Evolutionary conservation across 768 basidiomycete species (phyloP), one percentile per base, ranked within the genome.

Genomic region (Tubosaeta brunneosetosa): DNA sequence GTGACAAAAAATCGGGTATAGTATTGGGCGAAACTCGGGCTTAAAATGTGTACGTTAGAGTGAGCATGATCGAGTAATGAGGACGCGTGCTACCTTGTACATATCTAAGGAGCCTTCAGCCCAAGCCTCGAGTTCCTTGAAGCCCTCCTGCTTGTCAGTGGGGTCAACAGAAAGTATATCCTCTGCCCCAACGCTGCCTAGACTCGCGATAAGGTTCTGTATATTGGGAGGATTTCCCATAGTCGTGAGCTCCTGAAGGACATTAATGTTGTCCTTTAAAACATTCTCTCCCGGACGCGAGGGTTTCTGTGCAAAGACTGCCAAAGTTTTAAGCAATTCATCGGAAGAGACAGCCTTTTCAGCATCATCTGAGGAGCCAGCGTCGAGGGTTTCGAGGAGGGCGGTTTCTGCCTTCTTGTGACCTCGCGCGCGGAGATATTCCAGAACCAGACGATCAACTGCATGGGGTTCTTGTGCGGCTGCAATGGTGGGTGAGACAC

Each of bases 1-100:
- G 70, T 99, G 93, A 46, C 90, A 92, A 66, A 97, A 98, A 56
- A 99, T 89, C 3, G 97, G 97, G 65, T 94, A 97, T 14, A 97
- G 72, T 33, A 99, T 87, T 42, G 91, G 94, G 42, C 89, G 80
- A 61, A 99, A 88, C 70, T 99, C 94, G 50, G 92, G 91, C 89
- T 98, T 49, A 12, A 17, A 7, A 48, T 29, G 66, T 17, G 66
- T 17, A 36, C 49, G 32, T 67, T n/a, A 65, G 46, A 49, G 36
- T n/a, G 40, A 49, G 25, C 27, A 14, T 29, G 32, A 29, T 14
- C 29, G 17, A 37, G 42, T 31, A 31, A 40, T 22, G 33, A 49
- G 26, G 19, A 36, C 8, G 72, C 81, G 60, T 73, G 89, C 9
- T 9, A 29, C 91, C 67, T 87, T 75, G 68, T 93, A 93, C 88